phyloP scores from a whole-genome alignment of 164 flowering plant species.

The Euptelea pleiosperma region DNA sequence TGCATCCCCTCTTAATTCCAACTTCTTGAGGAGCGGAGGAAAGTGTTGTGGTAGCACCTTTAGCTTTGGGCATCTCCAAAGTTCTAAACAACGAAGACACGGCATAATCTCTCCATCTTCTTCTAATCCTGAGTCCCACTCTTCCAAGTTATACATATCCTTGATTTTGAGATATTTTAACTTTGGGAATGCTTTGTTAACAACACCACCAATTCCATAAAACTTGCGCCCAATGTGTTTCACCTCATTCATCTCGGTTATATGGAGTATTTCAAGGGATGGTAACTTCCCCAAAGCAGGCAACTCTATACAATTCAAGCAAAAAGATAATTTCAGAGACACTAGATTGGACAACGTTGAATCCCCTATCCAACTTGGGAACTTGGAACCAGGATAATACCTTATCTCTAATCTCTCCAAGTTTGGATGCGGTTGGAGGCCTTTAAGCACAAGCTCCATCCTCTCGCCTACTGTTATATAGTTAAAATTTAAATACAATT shows the following conservation, averaged over 20 bases:
- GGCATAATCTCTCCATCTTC: conserved; percentile 3
- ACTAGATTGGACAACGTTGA: background rate
- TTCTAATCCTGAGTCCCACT: background rate
- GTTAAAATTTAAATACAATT: background rate
- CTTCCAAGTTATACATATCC: background rate
- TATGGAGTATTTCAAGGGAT: background rate
- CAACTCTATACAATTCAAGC: background rate
- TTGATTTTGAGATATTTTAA: background rate
- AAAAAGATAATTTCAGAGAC: background rate
- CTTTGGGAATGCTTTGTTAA: background rate
- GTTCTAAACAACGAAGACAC: background rate
- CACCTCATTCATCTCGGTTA: background rate
- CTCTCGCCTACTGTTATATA: background rate
- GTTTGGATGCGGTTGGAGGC: conserved; percentile 8
- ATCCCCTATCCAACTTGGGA: background rate
- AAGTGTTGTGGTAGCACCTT: too few species aligned
- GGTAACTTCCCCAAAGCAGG: conserved; percentile 7
- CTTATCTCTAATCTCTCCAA: background rate
- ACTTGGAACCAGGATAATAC: background rate
- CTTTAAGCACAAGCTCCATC: background rate
- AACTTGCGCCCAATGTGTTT: background rate
- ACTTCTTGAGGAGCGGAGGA: too few species aligned
- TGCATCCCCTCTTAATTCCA: too few species aligned
- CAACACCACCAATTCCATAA: background rate
- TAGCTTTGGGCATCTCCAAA: too few species aligned